phyloP scores from a whole-genome alignment of 805 yeast species.

The Ogataea parapolymorpha region DNA sequence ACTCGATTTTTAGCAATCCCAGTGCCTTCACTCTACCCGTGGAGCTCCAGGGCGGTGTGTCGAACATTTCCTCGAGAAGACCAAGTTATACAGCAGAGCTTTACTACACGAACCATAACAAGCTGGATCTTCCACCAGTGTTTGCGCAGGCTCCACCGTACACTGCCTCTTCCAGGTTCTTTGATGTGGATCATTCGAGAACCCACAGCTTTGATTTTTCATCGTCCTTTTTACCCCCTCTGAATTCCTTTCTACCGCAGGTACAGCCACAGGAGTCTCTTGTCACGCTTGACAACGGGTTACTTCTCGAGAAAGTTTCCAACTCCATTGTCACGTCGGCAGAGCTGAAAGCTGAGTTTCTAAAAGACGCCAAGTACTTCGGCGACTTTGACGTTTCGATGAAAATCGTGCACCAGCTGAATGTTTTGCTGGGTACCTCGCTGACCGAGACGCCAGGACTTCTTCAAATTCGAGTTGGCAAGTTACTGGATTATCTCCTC shows the following conservation, averaged over 20 bases:
- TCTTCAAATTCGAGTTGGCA: constrained; percentile 25
- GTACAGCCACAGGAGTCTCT: constrained; percentile 10
- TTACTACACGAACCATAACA: constrained; percentile 35
- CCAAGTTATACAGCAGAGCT: constrained; percentile 74
- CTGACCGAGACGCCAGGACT: constrained; percentile 10
- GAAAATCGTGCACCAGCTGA: constrained; percentile 37
- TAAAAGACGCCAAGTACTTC: constrained; percentile 53
- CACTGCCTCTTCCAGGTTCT: constrained; percentile 20
- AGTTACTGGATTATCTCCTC: constrained; percentile 38
- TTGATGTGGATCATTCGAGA: constrained; percentile 17
- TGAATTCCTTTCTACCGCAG: constrained; percentile 4
- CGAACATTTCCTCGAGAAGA: constrained; percentile 61
- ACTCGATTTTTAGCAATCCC: constrained; percentile 21
- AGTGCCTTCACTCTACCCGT: constrained; percentile 46
- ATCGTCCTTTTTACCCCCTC: constrained; percentile 7
- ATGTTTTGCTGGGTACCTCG: constrained; percentile 25
- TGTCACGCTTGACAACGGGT: constrained; percentile 56
- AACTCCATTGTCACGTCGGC: constrained; percentile 53
- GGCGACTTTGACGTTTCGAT: constrained; percentile 40
- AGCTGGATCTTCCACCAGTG: constrained; percentile 20
- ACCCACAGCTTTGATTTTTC: constrained; percentile 18
- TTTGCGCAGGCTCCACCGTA: constrained; percentile 11
- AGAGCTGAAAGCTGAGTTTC: constrained; percentile 48
- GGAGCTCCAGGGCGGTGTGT: constrained; percentile 64
- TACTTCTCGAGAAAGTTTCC: constrained; percentile 50